Conservation (phyloP, 2,329 filamentous ascomycete species). For the Didymellaceae sp. region DNA sequence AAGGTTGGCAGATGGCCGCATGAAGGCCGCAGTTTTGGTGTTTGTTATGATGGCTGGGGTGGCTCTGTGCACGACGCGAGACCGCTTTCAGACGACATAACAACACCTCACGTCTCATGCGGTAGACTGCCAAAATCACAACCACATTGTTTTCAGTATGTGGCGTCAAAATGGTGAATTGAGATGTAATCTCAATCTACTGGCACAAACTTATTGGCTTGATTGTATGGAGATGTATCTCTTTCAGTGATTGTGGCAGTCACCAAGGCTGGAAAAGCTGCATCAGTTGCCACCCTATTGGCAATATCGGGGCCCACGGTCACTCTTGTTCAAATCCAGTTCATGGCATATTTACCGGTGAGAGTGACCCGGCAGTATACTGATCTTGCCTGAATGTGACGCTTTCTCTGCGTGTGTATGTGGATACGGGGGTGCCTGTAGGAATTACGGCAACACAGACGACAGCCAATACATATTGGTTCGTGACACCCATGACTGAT, state of each 20-base stretch:
- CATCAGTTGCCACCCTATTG: constrained; percentile 45
- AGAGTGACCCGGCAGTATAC: constrained; percentile 35
- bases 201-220: constrained; percentile 38
- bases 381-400: constrained; percentile 45
- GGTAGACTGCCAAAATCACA: constrained; percentile 5
- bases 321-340: constrained; percentile 29
- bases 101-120: constrained; percentile 30
- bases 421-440: constrained; percentile 39
- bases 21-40: constrained; percentile 39
- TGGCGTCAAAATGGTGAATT: constrained; percentile 17
- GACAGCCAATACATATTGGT: constrained; percentile 38
- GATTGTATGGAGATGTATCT: constrained; percentile 35
- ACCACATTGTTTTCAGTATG: constrained; percentile 2
- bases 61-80: constrained; percentile 40
- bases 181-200: constrained; percentile 33
- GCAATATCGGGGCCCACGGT: constrained; percentile 26
- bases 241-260: constrained; percentile 38
- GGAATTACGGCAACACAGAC: constrained; percentile 33
- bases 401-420: constrained; percentile 37
- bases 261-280: constrained; percentile 17
- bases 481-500: constrained; percentile 48
- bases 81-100: constrained; percentile 35
- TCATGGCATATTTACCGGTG: constrained; percentile 46
- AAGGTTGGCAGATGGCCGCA: constrained; percentile 40
- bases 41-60: constrained; percentile 45